Percentiles rank a stretch among this genome's conserved stretches.
These are phyloP conservation scores for Fraxinus anomala DNA, from an alignment of 257 asterid genomes.

Conservation along the genomic window DNA sequence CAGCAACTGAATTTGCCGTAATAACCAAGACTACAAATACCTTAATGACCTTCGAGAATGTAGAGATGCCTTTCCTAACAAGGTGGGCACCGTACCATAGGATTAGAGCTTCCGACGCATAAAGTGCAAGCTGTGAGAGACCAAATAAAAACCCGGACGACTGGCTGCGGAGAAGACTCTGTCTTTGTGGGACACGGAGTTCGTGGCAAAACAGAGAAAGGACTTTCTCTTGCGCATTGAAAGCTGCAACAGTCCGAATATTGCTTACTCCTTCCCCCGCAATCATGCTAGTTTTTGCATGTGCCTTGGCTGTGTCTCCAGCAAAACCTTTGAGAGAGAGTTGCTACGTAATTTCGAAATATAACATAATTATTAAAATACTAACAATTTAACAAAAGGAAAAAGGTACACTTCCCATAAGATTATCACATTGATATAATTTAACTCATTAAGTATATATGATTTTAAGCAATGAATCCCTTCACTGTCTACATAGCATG, in stretches of 20 bases:
- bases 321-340: conserved; percentile 95
- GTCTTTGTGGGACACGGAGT: conserved; percentile 71
- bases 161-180: conserved; percentile 73
- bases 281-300: conserved; percentile 98
- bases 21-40: conserved; percentile 88
- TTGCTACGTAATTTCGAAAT: conserved; percentile 54
- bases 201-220: conserved; percentile 69
- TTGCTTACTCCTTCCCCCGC: conserved; percentile 99
- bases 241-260: conserved; percentile 94
- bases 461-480: background rate
- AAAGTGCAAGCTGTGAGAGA: conserved; percentile 96
- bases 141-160: conserved; percentile 79
- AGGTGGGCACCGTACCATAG: conserved; percentile 95
- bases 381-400: background rate
- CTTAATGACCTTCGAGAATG: conserved; percentile 91
- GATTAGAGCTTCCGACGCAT: conserved; percentile 85
- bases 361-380: background rate
- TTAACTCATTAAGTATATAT: background rate
- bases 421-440: background rate
- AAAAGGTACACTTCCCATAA: background rate
- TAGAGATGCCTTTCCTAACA: conserved; percentile 70
- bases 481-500: background rate
- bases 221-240: conserved; percentile 85
- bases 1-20: conserved; percentile 95
- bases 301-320: conserved; percentile 97